Evolutionary conservation across 2,329 filamentous ascomycete species (phyloP), one percentile per base, ranked within the genome.

Genomic region (Ophiostoma sp.): DNA sequence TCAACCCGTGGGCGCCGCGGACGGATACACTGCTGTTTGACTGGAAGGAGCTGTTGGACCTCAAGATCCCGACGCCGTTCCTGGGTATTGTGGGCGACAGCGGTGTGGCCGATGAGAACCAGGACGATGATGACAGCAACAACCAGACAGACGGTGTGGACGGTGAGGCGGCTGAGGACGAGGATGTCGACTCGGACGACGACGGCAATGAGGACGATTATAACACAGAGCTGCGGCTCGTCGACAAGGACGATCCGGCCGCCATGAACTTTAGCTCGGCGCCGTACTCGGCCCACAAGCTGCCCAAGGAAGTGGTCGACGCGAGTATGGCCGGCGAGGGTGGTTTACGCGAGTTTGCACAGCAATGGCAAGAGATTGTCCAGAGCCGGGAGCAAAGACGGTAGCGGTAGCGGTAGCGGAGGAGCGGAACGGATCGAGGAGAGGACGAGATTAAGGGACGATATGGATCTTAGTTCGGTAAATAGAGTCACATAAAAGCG

Each of bases 221-320:
- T 79, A 85, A 87, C 5, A 93, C 94, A 0, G 95, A 98, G 81
- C 87, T 99, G 76, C 87, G 95, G 57, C 85, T 98, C 9, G 89
- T 99, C 64, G 89, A 91, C 77, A 90, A 91, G 80, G 92, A 95
- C 76, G 95, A 98, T 77, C 94, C 95, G 0, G 93, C 76, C 0
- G 95, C 95, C 0, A 96, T 94, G 80, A 92, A 92, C 77, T 97
- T 98, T 80, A 90, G 89, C 76, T 92, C 93, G 4, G 89, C 94
- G 0, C 93, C 95, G 79, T 98, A 97, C 81, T 97, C 94, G 75
- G 95, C 96, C 2, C 95, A 98, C 80, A 99, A 98, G 82, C 84
- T 99, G 77, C 96, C 96, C 0, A 94, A 91, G 81, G 96, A 99
- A 78, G 94, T 98, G 1, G 95, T 98, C 2, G 89, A 92, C 77